Conservation (phyloP, 1,139 yeast genomes). For the Sugiyamaella pinicola region DNA sequence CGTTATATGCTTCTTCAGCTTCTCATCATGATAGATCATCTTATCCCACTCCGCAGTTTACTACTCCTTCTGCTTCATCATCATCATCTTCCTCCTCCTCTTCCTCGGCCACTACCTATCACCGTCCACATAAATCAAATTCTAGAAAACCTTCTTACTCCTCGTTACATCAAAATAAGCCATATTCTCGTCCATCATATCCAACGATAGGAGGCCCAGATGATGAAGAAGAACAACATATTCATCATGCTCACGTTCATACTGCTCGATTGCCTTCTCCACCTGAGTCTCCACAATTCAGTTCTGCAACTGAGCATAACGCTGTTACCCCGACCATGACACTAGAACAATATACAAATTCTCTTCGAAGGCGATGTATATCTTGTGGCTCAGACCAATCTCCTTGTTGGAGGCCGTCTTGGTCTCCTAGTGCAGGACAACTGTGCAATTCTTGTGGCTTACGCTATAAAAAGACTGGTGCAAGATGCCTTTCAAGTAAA, state of each 20-base stretch:
- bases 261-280: constrained; percentile 28
- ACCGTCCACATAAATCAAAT: constrained; percentile 8
- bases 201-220: constrained; percentile 10
- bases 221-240: constrained; percentile 5
- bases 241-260: constrained; percentile 10
- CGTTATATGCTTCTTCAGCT: constrained; percentile 17
- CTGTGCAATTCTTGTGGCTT: constrained; percentile 95
- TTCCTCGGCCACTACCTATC: not conserved
- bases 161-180: not conserved
- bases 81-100: constrained; percentile 6
- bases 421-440: constrained; percentile 88
- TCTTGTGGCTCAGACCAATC: constrained; percentile 91
- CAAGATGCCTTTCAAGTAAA: constrained; percentile 72
- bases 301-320: not conserved
- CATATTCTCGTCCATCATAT: constrained; percentile 10
- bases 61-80: not conserved
- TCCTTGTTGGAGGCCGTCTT: constrained; percentile 98
- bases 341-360: constrained; percentile 22
- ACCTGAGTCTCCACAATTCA: constrained; percentile 25
- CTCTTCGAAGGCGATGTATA: constrained; percentile 55
- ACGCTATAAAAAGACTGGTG: constrained; percentile 90
- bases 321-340: constrained; percentile 16
- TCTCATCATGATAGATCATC: constrained; percentile 23
- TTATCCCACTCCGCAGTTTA: not conserved
- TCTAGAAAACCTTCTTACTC: constrained; percentile 8